Base-by-base conservation (phyloP, 1,284 basidiomycete species). In the Thecaphora frezii region DNA sequence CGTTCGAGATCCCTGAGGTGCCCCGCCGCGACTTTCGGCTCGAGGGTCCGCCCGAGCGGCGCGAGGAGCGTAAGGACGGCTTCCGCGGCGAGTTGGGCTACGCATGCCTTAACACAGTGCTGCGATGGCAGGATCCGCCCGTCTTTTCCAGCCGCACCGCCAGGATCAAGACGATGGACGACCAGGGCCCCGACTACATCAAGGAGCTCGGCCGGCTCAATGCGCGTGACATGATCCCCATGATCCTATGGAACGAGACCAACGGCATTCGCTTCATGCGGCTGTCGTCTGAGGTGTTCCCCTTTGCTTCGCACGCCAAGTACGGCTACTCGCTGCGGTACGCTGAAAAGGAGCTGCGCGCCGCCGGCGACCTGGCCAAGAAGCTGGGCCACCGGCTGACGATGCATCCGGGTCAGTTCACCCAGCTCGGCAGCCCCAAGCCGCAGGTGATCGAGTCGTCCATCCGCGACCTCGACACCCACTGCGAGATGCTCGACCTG, bases 21-120 rank as follows among this genome's bases (percentile, higher is more conserved):
- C 53, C 54, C 3, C 40, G 48, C 16, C 66, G 71, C 13, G 66
- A 73, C n/a, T 73, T 73, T n/a, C 48, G 62, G 8, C 39, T 55
- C 8, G 71, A 73, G 48, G 69, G 69, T 1, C 66, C 61, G 8
- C 43, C 54, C 13, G 66, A 54, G 22, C 55, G 52, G 28, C 46
- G 58, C 4, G 51, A 57, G 25, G 69, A 68, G 41, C 58, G 46
- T 19, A 37, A 37, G 23, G 42, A 62, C n/a, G 67, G 70, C 23
- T 73, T 66, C 51, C 48, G 30, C n/a, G 39, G 57, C 37, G 40
- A 59, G 22, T 44, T 55, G 82, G 85, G 85, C 12, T 88, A 91
- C 73, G 90, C 91, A 1, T 93, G 90, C 73, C 79, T 93, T 44
- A 93, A 93, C 73, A 91, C 90, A 0, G 82, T 93, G 23, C 80